Base-by-base conservation (phyloP, 2,329 filamentous ascomycete genomes). In the Cordyceps cateniannulata region DNA sequence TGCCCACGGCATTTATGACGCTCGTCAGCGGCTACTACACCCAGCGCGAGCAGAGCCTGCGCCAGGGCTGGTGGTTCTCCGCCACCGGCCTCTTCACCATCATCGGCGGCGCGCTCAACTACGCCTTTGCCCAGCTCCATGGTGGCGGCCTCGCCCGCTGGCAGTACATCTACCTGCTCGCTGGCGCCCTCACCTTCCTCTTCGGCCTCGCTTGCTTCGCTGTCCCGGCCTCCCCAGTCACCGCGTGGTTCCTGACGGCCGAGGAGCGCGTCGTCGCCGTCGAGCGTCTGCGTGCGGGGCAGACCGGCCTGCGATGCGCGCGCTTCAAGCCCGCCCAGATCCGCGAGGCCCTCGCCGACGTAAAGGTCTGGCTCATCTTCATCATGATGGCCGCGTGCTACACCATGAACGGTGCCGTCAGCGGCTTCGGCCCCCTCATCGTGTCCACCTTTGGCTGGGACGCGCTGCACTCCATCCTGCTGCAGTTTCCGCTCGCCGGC, bases 401-500 rank as follows among this genome's bases (percentile, higher is more conserved):
- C 66, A 88, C 85, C 0, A 82, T 90, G 63, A 90, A 90, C 66
- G 87, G 87, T 10, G 88, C 87, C 7, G 84, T 90, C 12, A 83
- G 80, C 40, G 87, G 87, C 1, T 90, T 90, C 67, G 87, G 87
- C 0, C 87, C 87, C 0, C 74, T 90, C 1, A 90, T 90, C 62
- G 86, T 91, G 1, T 85, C 81, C 1, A 90, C 87, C 0, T 90
- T 90, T 68, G 87, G 87, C 60, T 90, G 81, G 73, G 79, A 78
- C 24, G 79, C 82, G 0, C 78, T 88, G 1, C 78, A 87, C 35
- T 82, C 85, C 0, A 90, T 92, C 62, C 77, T 91, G 0, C 86
- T 88, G 69, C 89, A 92, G 66, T 91, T 92, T 62, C 89, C 89
- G 0, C 79, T 91, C 0, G 89, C 88, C 1, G 86, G 75, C 0